Evolutionary conservation across 148 eudicot species (phyloP).

Genomic region (Camellia lanceoleosa): DNA sequence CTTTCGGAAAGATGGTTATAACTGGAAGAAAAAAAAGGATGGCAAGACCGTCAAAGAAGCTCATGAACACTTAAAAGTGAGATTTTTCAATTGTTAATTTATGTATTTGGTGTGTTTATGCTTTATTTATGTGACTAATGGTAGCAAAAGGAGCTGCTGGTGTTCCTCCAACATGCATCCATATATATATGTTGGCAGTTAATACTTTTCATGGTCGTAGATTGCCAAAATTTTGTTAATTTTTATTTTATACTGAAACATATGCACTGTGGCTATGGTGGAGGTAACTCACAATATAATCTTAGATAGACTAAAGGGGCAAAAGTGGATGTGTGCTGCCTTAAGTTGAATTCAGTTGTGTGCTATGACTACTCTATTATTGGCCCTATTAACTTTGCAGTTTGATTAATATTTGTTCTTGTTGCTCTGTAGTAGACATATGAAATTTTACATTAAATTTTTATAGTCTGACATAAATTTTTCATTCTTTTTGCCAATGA

Average conservation of each 20-base stretch:
- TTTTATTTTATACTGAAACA: neutral
- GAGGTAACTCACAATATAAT: neutral
- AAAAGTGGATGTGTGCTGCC: neutral
- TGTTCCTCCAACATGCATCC: neutral
- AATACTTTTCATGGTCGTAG: neutral
- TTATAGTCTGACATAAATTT: neutral
- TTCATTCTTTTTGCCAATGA: neutral
- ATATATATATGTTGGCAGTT: neutral
- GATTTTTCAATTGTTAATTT: conserved; percentile 20
- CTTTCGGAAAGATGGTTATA: conserved; percentile 92
- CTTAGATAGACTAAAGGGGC: conserved; percentile 1
- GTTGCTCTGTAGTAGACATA: no score
- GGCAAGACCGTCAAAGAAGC: conserved; percentile 97
- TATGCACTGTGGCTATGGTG: neutral
- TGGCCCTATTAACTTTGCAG: neutral
- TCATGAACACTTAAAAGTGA: conserved; percentile 90
- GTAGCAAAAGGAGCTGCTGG: neutral
- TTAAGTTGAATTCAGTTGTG: conserved; percentile 1
- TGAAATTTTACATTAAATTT: neutral
- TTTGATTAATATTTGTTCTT: neutral
- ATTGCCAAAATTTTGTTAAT: neutral
- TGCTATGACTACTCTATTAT: neutral
- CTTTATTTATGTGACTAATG: neutral
- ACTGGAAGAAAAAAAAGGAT: conserved; percentile 94
- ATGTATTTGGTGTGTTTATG: neutral